phyloP scores from a whole-genome alignment of 2,329 filamentous ascomycete genomes.

The Metarhizium anisopliae region DNA sequence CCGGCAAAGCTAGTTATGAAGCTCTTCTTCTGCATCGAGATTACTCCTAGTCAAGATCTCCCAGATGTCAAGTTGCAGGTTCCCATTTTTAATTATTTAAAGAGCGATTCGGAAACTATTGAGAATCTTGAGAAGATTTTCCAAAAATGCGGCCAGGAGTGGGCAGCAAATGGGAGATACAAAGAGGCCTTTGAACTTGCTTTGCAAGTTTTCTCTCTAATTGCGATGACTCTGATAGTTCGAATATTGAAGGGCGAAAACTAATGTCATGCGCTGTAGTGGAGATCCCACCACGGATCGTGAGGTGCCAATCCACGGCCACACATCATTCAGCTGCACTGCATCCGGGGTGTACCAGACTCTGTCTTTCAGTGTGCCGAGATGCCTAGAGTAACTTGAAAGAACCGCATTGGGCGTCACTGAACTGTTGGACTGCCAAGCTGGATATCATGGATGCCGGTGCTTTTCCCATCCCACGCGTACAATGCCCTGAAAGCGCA shows the following conservation, averaged over 20 bases:
- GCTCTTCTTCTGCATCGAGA: background rate
- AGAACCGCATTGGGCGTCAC: too few relatives aligned
- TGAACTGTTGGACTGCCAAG: too few relatives aligned
- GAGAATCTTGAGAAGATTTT: background rate
- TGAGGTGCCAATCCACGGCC: background rate
- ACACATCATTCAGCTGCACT: background rate
- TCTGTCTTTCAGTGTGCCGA: background rate
- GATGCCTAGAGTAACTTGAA: too few relatives aligned
- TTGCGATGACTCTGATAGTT: background rate
- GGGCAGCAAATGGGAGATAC: background rate
- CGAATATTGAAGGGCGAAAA: background rate
- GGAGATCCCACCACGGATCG: background rate
- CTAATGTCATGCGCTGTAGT: background rate
- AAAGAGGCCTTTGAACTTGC: background rate
- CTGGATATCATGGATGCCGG: too few relatives aligned
- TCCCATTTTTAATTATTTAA: background rate
- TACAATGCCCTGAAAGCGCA: too few relatives aligned
- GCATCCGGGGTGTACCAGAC: background rate
- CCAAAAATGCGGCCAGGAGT: background rate
- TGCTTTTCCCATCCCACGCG: too few relatives aligned
- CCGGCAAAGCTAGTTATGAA: background rate
- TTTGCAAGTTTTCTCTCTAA: background rate
- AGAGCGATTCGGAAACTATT: background rate
- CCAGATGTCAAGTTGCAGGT: background rate
- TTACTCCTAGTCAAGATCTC: background rate